Evolutionary conservation across 306 rosid genomes (phyloP), one percentile per base, ranked within the genome.

Genomic region (Pyrus bretschneideri): DNA sequence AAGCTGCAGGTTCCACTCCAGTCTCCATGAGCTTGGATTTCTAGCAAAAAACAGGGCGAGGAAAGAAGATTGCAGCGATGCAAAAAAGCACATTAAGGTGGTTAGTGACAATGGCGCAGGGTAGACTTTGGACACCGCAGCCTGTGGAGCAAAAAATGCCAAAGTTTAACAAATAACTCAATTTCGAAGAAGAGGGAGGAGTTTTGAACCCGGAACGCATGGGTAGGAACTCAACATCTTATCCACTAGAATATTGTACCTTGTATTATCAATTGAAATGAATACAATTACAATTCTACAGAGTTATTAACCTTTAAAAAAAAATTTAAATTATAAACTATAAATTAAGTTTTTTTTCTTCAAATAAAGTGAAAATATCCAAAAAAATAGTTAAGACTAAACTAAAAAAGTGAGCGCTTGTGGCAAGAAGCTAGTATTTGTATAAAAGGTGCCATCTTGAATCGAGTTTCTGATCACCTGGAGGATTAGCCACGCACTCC

Each of bases 401-500:
- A 31, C 33, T 4, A 31, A 31, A 31, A 31, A 31, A 31, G 5
- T 2, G 31, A 31, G 33, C 1, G 33, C 33, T 31, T 31, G 33
- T 31, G 33, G 33, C 33, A 31, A 31, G 33, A 31, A 31, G 33
- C 33, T 31, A 31, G 33, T 31, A 45, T 45, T 45, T 45, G 51
- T 45, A 45, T 45, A 12, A 11, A 45, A 14, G 17, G 51, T 45
- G 51, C 18, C 57, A 58, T 23, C 44, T 42, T 1, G 27, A 23
- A 40, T 61, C 19, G 59, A 13, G 14, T 38, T 17, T 61, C 31
- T 66, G 0, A 29, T 81, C 77, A 85, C 88, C 86, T 85, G 86
- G 23, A 85, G 82, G 72, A 82, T 74, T 29, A 85, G 45, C 86
- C 86, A 85, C 15, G 63, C 60, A 82, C 85, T 82, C 72, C 80